Evolutionary conservation across 345 rosid species (phyloP), one percentile per base, ranked within the genome.

Genomic region (Corchorus capsularis): DNA sequence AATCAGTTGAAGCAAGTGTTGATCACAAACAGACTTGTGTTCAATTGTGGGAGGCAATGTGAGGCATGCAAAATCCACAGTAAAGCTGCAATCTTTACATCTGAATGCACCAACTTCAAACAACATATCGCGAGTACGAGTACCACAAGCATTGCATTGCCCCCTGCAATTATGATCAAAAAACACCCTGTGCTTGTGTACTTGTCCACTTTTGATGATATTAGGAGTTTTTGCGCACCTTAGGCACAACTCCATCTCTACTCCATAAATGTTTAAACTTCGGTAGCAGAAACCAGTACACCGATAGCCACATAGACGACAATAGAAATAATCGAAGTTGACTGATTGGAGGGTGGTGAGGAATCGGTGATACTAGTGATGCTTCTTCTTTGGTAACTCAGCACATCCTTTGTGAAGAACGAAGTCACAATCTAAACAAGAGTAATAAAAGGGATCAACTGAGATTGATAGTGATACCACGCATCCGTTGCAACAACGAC

Each of bases 201-300:
- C 19, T 27, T 27, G 27, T 11, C 15, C 34, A 61, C 53, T 72
- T 55, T 39, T 77, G 41, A 70, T 64, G 75, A 27, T 55, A 10
- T 53, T n/a, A 2, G 14, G 2, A 50, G 77, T 34, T 10, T 19
- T 76, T 60, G 75, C 77, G 1, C 83, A 80, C 11, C 65, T 2
- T 4, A 80, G 17, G 15, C 73, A 79, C 17, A 72, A 37, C 55
- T 4, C 2, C 0, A 14, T 64, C 1, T 4, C 17, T 50, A 27
- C 1, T 27, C 27, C 27, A 27, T 27, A 27, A 27, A 27, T 27
- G 27, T 27, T n/a, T n/a, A 0, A 0, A 55, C 73, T 75, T 17
- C 11, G 2, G 55, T 68, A 68, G 4, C n/a, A 4, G 14, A 80
- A 80, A 14, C 83, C 80, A 37, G 41, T 57, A 61, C 16, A 78